phyloP scores from a whole-genome alignment of 2,329 filamentous ascomycete species.

The Magnaporthales sp. region DNA sequence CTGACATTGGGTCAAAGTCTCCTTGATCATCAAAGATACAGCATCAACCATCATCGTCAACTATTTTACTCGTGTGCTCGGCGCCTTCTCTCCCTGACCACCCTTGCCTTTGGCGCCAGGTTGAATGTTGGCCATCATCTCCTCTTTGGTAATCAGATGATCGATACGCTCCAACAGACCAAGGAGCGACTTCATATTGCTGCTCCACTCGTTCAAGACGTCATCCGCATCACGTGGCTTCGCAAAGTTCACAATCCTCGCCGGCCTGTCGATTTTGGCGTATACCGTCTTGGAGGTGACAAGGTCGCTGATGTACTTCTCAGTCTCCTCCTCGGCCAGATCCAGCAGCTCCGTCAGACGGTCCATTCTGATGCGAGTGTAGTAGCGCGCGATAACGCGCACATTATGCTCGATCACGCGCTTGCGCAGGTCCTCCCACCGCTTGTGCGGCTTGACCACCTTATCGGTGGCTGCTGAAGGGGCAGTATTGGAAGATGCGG shows the following conservation, averaged over 20 bases:
- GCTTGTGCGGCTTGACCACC: slow-evolving; percentile 58
- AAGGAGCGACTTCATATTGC: slow-evolving; percentile 69
- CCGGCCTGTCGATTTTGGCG: slow-evolving; percentile 92
- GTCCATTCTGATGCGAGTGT: slow-evolving; percentile 90
- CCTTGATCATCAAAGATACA: neutral
- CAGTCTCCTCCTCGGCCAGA: slow-evolving; percentile 88
- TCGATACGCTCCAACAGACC: slow-evolving; percentile 81
- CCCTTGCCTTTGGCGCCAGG: slow-evolving; percentile 39
- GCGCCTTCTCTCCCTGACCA: neutral
- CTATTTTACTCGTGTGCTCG: slow-evolving; percentile 2
- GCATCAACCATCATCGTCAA: neutral
- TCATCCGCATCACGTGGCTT: slow-evolving; percentile 94
- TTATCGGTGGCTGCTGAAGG: slow-evolving; percentile 59
- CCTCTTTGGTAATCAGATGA: slow-evolving; percentile 97
- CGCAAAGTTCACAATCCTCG: slow-evolving; percentile 85
- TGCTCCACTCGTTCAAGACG: slow-evolving; percentile 95
- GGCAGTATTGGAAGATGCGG: neutral
- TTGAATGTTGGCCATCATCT: slow-evolving; percentile 99
- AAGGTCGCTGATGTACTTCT: slow-evolving; percentile 96
- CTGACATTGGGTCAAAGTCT: neutral
- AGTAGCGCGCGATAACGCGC: slow-evolving; percentile 95
- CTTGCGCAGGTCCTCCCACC: slow-evolving; percentile 94
- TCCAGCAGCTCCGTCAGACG: slow-evolving; percentile 87
- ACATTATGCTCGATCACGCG: slow-evolving; percentile 99
- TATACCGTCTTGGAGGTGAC: slow-evolving; percentile 98